Evolutionary conservation across 1,284 basidiomycete species (phyloP).

Genomic region (Microbotryum intermedium): DNA sequence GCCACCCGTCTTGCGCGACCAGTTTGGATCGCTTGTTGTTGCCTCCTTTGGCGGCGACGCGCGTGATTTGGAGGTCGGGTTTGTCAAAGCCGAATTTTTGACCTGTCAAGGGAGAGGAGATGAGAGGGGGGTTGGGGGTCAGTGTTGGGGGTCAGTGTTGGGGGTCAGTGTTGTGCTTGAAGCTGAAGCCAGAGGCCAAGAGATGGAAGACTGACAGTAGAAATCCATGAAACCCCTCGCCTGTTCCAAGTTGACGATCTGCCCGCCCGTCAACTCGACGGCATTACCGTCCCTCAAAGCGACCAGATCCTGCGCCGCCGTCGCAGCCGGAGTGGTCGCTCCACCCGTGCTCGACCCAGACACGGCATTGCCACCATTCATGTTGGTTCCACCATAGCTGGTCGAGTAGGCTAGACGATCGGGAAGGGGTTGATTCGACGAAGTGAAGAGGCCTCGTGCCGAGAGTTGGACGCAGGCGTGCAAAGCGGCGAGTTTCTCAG

Average conservation of each 20-base stretch:
- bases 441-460: slow-evolving; percentile 45
- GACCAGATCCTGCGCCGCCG: neutral
- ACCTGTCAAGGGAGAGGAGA: slow-evolving; percentile 3
- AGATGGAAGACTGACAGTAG: slow-evolving; percentile 54
- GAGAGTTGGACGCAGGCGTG: slow-evolving; percentile 63
- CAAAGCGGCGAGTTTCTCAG: slow-evolving; percentile 66
- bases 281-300: slow-evolving; percentile 19
- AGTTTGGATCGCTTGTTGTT: slow-evolving; percentile 28
- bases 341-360: neutral
- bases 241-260: slow-evolving; percentile 58
- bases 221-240: slow-evolving; percentile 91
- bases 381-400: neutral
- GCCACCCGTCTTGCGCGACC: slow-evolving; percentile 47
- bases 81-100: slow-evolving; percentile 65
- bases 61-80: slow-evolving; percentile 61
- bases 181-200: too few relatives aligned
- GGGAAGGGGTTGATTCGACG: slow-evolving; percentile 29
- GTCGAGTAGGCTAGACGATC: neutral
- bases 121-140: neutral
- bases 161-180: neutral
- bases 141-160: neutral
- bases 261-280: slow-evolving; percentile 54
- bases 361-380: slow-evolving; percentile 41
- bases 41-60: slow-evolving; percentile 21
- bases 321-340: neutral